Evolutionary conservation across 2,329 filamentous ascomycete genomes (phyloP).

Genomic region (Periglandula ipomoeae): DNA sequence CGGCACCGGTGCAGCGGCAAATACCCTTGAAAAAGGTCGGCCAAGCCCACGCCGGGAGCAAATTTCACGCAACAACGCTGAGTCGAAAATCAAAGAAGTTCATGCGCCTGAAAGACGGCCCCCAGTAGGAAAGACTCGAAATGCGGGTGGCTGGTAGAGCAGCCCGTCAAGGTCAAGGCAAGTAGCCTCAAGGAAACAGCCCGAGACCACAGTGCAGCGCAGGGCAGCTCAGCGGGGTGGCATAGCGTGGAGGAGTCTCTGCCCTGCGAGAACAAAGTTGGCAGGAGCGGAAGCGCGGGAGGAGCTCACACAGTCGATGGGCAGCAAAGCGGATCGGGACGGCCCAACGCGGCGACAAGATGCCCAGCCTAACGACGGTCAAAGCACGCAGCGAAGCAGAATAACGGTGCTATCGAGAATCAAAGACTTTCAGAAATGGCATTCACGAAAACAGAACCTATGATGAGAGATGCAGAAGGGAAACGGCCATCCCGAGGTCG

Average conservation of each 20-base stretch:
- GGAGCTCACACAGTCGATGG: too few relatives aligned
- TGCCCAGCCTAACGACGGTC: background rate
- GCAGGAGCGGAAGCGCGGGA: background rate
- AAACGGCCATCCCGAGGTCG: too few relatives aligned
- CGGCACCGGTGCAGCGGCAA: background rate
- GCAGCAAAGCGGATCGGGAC: conserved; percentile 6
- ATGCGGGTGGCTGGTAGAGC: background rate
- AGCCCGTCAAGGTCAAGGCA: background rate
- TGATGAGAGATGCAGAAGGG: background rate
- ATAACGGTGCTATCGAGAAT: background rate
- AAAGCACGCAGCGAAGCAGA: background rate
- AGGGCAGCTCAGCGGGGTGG: background rate
- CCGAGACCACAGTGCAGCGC: background rate
- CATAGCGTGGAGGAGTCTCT: background rate
- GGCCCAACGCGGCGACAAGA: conserved; percentile 1
- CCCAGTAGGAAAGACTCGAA: background rate
- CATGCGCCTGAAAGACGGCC: background rate
- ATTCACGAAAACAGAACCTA: background rate
- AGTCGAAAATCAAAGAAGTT: background rate
- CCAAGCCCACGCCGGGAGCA: too few relatives aligned
- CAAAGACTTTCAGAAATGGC: background rate
- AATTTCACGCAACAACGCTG: background rate
- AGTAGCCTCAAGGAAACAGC: background rate
- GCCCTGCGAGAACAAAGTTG: background rate
- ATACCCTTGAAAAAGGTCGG: too few relatives aligned